phyloP scores from a whole-genome alignment of 257 asterid genomes.

The Solanum stenotomum region DNA sequence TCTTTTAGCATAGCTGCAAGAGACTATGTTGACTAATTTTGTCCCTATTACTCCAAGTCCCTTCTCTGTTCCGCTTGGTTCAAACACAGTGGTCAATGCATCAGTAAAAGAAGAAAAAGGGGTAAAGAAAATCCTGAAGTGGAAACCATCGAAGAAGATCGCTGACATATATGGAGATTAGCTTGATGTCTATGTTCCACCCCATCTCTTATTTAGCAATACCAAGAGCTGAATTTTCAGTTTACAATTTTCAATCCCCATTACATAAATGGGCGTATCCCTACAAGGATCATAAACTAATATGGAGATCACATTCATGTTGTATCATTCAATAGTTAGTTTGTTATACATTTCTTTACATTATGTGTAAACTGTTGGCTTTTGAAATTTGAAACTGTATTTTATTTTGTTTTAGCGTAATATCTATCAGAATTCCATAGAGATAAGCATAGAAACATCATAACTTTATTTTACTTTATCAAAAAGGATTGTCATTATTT shows the following conservation, averaged over 20 bases:
- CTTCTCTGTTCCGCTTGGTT: background rate
- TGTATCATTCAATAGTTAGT: background rate
- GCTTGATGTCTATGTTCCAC: slow-evolving; percentile 44
- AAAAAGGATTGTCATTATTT: background rate
- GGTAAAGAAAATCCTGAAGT: background rate
- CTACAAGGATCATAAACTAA: background rate
- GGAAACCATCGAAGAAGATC: background rate
- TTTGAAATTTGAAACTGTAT: background rate
- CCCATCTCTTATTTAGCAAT: slow-evolving; percentile 15
- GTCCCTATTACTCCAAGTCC: slow-evolving; percentile 19
- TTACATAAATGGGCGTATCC: background rate
- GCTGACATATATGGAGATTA: slow-evolving; percentile 53
- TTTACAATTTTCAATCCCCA: background rate
- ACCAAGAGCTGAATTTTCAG: background rate
- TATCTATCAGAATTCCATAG: no score
- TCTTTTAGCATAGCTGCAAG: slow-evolving; percentile 28
- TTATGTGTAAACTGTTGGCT: background rate
- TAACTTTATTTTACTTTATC: no score
- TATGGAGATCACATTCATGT: background rate
- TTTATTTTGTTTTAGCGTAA: background rate
- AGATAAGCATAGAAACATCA: background rate
- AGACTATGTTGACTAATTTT: background rate
- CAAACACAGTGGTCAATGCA: slow-evolving; percentile 11
- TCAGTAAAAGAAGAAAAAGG: slow-evolving; percentile 7
- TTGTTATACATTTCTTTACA: background rate